Evolutionary conservation across 208 protist genomes (phyloP).

Genomic region (Leishmania arabica): DNA sequence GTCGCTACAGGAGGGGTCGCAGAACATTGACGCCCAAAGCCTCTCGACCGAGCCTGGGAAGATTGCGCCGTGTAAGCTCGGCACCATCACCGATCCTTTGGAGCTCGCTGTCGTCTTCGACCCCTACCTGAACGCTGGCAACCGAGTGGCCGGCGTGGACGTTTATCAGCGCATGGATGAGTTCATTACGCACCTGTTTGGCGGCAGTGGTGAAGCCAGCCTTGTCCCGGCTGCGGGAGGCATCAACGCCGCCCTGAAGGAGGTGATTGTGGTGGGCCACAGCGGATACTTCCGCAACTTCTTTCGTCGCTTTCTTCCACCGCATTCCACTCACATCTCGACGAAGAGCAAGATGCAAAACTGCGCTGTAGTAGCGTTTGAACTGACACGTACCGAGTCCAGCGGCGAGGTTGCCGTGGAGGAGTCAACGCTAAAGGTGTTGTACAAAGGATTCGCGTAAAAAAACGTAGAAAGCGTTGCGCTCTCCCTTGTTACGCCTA

Average conservation of each 20-base stretch:
- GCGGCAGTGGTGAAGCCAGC: conserved; percentile 29
- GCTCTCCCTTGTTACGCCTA: neutral
- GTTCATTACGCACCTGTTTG: conserved; percentile 78
- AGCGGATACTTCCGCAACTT: conserved; percentile 90
- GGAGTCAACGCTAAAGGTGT: conserved; percentile 65
- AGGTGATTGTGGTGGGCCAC: conserved; percentile 93
- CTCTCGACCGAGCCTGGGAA: conserved; percentile 77
- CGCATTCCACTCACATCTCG: conserved; percentile 58
- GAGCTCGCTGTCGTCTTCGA: conserved; percentile 56
- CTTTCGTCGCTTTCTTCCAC: conserved; percentile 87
- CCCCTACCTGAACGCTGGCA: conserved; percentile 76
- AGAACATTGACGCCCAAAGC: conserved; percentile 92
- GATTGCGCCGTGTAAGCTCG: conserved; percentile 69
- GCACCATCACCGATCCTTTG: conserved; percentile 39
- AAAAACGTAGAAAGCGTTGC: neutral
- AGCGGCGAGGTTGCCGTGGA: conserved; percentile 72
- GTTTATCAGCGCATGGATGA: conserved; percentile 85
- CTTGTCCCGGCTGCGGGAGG: conserved; percentile 14
- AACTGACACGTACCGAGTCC: conserved; percentile 65
- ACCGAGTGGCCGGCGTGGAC: conserved; percentile 65
- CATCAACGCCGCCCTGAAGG: conserved; percentile 68
- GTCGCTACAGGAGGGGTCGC: conserved; percentile 86
- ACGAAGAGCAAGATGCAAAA: conserved; percentile 91
- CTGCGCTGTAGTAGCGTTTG: conserved; percentile 84
- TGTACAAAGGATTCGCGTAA: conserved; percentile 81